phyloP scores from a whole-genome alignment of 352 stramenopile genomes.

The Elongisporangium anandrum region DNA sequence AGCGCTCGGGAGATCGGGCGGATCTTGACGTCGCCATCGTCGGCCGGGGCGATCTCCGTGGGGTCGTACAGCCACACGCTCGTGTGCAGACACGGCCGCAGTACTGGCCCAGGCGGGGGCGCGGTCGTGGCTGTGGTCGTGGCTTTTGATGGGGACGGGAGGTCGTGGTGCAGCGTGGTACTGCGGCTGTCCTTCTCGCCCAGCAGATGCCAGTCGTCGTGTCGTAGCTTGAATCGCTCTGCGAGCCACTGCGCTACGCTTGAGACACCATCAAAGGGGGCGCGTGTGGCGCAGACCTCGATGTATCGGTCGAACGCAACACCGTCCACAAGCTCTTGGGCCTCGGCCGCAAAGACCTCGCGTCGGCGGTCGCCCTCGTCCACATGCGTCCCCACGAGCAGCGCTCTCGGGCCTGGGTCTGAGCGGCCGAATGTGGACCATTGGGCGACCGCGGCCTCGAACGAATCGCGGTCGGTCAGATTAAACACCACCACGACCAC shows the following conservation, averaged over 20 bases:
- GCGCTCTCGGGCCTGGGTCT: slow-evolving; percentile 4
- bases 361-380: slow-evolving; percentile 27
- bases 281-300: slow-evolving; percentile 29
- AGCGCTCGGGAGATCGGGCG: slow-evolving; percentile 70
- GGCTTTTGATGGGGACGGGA: slow-evolving; percentile 6
- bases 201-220: slow-evolving; percentile 12
- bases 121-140: slow-evolving; percentile 1
- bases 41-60: slow-evolving; percentile 30
- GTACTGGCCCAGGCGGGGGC: slow-evolving; percentile 15
- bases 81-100: slow-evolving; percentile 22
- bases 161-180: not conserved
- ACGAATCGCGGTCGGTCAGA: slow-evolving; percentile 32
- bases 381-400: slow-evolving; percentile 56
- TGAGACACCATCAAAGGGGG: slow-evolving; percentile 18
- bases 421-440: slow-evolving; percentile 28
- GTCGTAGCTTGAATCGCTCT: not conserved
- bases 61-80: slow-evolving; percentile 70
- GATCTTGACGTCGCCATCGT: slow-evolving; percentile 54
- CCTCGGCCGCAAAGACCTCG: slow-evolving; percentile 30
- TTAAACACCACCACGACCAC: slow-evolving; percentile 55
- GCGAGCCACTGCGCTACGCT: not conserved
- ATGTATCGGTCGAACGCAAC: slow-evolving; percentile 55
- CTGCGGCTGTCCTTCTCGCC: slow-evolving; percentile 10
- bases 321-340: slow-evolving; percentile 31
- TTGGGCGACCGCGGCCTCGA: slow-evolving; percentile 32